Evolutionary conservation across 2,329 filamentous ascomycete species (phyloP), one percentile per base, ranked within the genome.

Genomic region (Cladosporium sp.): DNA sequence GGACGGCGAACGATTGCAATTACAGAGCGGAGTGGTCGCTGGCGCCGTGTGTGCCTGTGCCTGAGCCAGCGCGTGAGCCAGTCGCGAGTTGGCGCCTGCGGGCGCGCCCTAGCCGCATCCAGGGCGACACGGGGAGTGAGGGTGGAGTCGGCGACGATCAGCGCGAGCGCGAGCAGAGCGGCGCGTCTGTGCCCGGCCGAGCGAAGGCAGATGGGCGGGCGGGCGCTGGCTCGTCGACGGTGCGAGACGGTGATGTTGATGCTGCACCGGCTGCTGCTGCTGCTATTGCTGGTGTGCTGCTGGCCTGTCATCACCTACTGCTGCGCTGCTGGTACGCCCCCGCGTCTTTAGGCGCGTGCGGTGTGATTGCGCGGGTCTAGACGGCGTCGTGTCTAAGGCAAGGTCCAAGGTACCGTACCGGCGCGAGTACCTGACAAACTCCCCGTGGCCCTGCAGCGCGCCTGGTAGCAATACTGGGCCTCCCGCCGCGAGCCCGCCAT

Each of bases 81-180:
- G 22, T 28, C 22, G 22, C 8, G 35, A n/a, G 35, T 38, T 38
- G 46, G 37, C 38, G 46, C 22, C 46, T 49, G 38, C 46, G 46
- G 46, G 31, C 38, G 28, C 37, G 16, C 28, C 37, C 46, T 49
- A 49, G 46, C 38, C 46, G 11, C 13, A 38, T 38, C 11, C 35
- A 38, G 13, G 35, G 38, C 38, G 19, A 42, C 19, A 49, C 46
- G 38, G 46, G 46, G 46, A 42, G 37, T 18, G 32, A 16, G 22
- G 31, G 46, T 43, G 46, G 46, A 49, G 40, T 22, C 46, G 46
- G 42, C 11, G 40, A 16, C 38, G 46, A 49, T 49, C 46, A 37
- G 33, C 33, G 31, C n/a, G 38, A 6, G 46, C 18, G 35, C 16
- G 46, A 42, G 46, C 35, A 19, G 18, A 18, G 7, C n/a, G 4